Evolutionary conservation across 2,329 filamentous ascomycete genomes (phyloP), one percentile per base, ranked within the genome.

Genomic region (Penicillium psychrosexuale): DNA sequence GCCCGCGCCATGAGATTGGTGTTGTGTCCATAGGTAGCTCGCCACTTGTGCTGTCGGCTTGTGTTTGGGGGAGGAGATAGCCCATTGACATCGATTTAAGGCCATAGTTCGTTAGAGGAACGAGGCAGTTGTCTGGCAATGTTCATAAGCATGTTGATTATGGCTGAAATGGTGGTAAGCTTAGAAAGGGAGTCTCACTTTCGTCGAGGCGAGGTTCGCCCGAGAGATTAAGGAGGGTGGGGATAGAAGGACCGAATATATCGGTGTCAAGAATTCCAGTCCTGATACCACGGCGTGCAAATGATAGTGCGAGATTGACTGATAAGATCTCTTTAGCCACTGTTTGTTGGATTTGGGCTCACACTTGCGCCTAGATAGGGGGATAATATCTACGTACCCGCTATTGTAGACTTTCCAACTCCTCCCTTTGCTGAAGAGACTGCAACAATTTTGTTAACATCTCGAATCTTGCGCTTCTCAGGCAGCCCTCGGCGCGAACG

Each of bases 1-100:
- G 82, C 0, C 94, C 94, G 48, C 94, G 85, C 94, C 94, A 99
- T 31, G 94, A 92, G 15, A 99, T 88, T 0, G 92, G 90, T 5
- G 90, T 88, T 47, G 72, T 72, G 60, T 76, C 74, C 72, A 76
- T 74, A 2, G 72, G 70, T 8, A 69, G 61, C 52, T 67, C 62
- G 43, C 60, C 63, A 0, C 64, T 65, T 8, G 63, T 34, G 15
- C 61, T 63, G 44, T 70, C 64, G 11, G 62, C 44, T 51, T 68
- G 63, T 24, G 69, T 63, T 56, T 66, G 68, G 11, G 70, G 72
- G 36, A 96, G 85, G 0, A 99, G 82, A 62, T 96, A 97, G 47
- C 94, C 94, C 90, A 99, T 97, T 0, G 92, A 97, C 94, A 99
- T 99, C 51, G 91, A 95, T 75, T 95, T 95, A 53, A 99, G 83